Evolutionary conservation across 2,329 filamentous ascomycete species (phyloP).

Genomic region (Diaporthe ampelina): DNA sequence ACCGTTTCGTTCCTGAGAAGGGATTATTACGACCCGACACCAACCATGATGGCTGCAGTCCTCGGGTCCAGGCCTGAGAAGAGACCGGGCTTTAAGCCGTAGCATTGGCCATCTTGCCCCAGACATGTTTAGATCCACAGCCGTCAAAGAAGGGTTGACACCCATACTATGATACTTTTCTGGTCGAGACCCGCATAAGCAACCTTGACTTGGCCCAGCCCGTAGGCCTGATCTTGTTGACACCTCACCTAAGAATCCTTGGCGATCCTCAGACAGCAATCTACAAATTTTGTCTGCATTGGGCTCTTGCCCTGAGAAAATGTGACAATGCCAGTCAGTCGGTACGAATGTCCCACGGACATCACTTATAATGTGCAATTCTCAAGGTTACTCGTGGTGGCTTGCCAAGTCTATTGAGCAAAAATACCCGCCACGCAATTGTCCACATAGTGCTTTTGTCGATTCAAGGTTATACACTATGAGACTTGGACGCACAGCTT

Average conservation of each 20-base stretch:
- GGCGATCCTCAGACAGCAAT: neutral
- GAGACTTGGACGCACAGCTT: neutral
- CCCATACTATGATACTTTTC: neutral
- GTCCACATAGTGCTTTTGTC: neutral
- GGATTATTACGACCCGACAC: neutral
- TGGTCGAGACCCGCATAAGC: neutral
- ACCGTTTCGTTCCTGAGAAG: neutral
- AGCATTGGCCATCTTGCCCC: neutral
- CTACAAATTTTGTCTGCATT: neutral
- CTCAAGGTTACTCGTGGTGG: neutral
- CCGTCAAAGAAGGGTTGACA: neutral
- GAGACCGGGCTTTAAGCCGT: neutral
- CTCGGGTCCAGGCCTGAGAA: neutral
- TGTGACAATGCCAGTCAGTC: neutral
- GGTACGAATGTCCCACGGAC: neutral
- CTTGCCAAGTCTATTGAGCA: no score
- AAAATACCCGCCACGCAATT: neutral
- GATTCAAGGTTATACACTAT: neutral
- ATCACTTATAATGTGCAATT: no score
- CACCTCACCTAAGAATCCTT: neutral
- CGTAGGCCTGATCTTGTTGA: neutral
- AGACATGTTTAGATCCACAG: slow-evolving; percentile 12
- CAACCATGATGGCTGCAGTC: neutral
- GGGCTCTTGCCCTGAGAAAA: neutral
- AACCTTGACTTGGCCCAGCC: neutral